Evolutionary conservation across 371 early-diverging fungal genomes (phyloP).

Genomic region (Mucor plumbeus): DNA sequence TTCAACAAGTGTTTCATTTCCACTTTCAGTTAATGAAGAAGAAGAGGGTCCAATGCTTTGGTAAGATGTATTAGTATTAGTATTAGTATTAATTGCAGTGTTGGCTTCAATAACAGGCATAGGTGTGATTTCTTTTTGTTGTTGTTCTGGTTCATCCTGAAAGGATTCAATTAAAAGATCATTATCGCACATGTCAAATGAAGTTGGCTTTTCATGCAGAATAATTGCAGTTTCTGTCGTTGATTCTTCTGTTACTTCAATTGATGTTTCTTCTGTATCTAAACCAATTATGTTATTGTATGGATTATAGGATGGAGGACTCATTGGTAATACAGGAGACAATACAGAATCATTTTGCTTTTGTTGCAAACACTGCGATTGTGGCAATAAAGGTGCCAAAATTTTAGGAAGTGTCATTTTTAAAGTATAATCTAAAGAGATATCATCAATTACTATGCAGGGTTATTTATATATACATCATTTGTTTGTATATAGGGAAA

Average conservation of each 20-base stretch:
- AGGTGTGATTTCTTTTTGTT: not conserved
- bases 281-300: constrained; percentile 7
- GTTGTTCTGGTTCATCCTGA: not conserved
- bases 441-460: not conserved
- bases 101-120: not conserved
- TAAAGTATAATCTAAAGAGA: not conserved
- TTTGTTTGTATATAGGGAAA: constrained; percentile 1
- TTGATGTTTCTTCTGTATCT: constrained; percentile 1
- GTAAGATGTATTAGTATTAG: not conserved
- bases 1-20: not conserved
- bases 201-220: constrained; percentile 5
- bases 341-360: constrained; percentile 5
- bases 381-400: constrained; percentile 15
- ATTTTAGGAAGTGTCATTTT: constrained; percentile 19
- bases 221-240: not conserved
- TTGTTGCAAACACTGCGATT: not conserved
- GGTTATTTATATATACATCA: not conserved
- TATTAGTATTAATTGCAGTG: too few relatives aligned
- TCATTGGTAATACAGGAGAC: constrained; percentile 12
- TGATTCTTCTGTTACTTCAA: not conserved
- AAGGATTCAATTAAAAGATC: constrained; percentile 6
- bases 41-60: not conserved
- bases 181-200: constrained; percentile 9
- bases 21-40: constrained; percentile 1
- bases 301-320: not conserved